Conservation (phyloP, 306 rosid genomes). For the Herpetospermum pedunculosum region DNA sequence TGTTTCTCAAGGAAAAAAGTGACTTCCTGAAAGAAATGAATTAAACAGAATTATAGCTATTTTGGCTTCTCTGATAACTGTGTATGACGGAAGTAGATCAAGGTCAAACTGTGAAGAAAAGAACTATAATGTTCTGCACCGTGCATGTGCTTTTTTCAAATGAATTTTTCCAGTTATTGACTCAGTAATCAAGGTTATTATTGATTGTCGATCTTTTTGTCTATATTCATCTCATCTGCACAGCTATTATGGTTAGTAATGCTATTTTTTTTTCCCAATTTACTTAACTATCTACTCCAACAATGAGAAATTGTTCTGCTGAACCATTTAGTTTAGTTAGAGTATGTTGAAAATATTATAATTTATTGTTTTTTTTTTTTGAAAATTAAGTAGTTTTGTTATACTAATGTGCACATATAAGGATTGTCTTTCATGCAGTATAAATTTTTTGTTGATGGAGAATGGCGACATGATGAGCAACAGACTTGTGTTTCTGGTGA, state of each 20-base stretch:
- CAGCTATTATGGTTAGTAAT: background rate
- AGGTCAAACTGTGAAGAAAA: background rate
- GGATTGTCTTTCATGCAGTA: constrained; percentile 49
- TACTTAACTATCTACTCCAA: background rate
- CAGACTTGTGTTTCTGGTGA: constrained; percentile 60
- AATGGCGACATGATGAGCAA: constrained; percentile 89
- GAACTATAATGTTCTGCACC: background rate
- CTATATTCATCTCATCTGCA: background rate
- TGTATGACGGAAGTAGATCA: background rate
- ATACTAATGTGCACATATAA: constrained; percentile 7
- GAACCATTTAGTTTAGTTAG: background rate
- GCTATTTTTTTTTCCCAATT: background rate
- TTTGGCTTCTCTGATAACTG: background rate
- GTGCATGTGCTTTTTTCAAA: background rate
- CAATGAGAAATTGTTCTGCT: background rate
- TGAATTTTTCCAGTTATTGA: background rate
- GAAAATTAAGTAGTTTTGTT: background rate
- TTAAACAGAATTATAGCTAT: background rate
- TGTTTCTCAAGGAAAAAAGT: background rate
- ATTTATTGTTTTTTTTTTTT: background rate
- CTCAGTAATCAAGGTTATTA: background rate
- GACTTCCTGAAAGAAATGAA: background rate
- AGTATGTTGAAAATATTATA: background rate
- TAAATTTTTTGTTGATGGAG: constrained; percentile 95
- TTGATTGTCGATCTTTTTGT: background rate